Conservation (phyloP, 345 rosid species). For the Sonneratia alba region DNA sequence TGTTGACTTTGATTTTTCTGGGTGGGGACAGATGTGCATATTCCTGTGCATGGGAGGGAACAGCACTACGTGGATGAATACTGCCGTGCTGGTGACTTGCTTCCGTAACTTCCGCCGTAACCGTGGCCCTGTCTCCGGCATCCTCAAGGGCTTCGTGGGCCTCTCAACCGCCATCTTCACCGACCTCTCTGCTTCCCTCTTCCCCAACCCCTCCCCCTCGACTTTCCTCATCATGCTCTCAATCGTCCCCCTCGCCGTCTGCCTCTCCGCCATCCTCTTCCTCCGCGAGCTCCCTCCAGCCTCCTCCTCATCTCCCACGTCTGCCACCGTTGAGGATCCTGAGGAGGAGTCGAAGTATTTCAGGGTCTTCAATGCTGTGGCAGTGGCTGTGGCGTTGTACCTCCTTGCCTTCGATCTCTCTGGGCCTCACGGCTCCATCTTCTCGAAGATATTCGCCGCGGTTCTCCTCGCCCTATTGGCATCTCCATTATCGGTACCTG, state of each 20-base stretch:
- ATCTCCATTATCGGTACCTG: conserved; percentile 59
- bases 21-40: conserved; percentile 60
- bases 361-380: conserved; percentile 49
- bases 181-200: conserved; percentile 67
- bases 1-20: not conserved
- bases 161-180: conserved; percentile 93
- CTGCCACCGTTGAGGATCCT: conserved; percentile 36
- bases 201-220: conserved; percentile 40
- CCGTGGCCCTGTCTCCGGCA: conserved; percentile 94
- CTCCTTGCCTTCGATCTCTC: conserved; percentile 55
- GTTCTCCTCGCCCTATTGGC: conserved; percentile 50
- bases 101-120: conserved; percentile 76
- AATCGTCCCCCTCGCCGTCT: conserved; percentile 61
- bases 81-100: conserved; percentile 82
- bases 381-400: conserved; percentile 66
- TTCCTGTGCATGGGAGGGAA: conserved; percentile 91
- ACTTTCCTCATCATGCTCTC: conserved; percentile 61
- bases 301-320: not conserved
- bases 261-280: conserved; percentile 71
- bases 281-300: conserved; percentile 75
- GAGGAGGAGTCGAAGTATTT: conserved; percentile 63
- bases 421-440: conserved; percentile 24
- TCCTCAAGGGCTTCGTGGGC: conserved; percentile 86
- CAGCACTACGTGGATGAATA: conserved; percentile 98
- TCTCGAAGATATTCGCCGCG: conserved; percentile 37